Evolutionary conservation across 768 basidiomycete species (phyloP).

Genomic region (Lyophyllum semitale): DNA sequence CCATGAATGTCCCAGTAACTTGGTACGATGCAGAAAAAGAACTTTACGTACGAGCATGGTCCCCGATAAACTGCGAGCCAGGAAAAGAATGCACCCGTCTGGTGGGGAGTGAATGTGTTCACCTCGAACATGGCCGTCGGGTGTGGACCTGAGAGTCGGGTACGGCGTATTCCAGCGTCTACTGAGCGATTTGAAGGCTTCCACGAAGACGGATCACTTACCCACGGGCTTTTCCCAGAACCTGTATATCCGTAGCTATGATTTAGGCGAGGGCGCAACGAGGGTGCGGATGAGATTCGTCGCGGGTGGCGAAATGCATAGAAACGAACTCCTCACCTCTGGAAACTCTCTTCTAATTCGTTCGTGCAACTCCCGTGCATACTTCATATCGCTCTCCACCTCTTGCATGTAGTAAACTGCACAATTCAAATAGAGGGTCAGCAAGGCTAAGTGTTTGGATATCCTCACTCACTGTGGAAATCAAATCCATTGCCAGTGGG

Average conservation of each 20-base stretch:
- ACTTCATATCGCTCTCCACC: constrained; percentile 42
- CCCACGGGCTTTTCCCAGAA: constrained; percentile 68
- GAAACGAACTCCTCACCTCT: constrained; percentile 43
- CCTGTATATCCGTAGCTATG: constrained; percentile 59
- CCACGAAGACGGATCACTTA: constrained; percentile 25
- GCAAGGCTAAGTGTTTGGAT: not conserved
- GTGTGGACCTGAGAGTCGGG: constrained; percentile 50
- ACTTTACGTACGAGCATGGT: constrained; percentile 67
- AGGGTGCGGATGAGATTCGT: constrained; percentile 4
- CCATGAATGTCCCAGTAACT: not conserved
- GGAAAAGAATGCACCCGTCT: constrained; percentile 68
- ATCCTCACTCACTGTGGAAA: constrained; percentile 60
- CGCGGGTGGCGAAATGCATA: not conserved
- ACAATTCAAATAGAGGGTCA: not conserved
- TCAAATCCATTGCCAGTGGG: constrained; percentile 64
- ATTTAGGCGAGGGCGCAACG: not conserved
- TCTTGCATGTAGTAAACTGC: constrained; percentile 65
- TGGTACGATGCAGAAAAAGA: not conserved
- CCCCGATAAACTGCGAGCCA: constrained; percentile 71
- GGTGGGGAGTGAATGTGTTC: constrained; percentile 65
- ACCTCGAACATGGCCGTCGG: constrained; percentile 75
- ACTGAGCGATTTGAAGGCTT: not conserved
- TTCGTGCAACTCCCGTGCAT: constrained; percentile 59
- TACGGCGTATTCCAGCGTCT: not conserved
- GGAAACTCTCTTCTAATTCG: constrained; percentile 66